Base-by-base conservation (phyloP, 2,329 filamentous ascomycete species). In the Annulohypoxylon truncatum region DNA sequence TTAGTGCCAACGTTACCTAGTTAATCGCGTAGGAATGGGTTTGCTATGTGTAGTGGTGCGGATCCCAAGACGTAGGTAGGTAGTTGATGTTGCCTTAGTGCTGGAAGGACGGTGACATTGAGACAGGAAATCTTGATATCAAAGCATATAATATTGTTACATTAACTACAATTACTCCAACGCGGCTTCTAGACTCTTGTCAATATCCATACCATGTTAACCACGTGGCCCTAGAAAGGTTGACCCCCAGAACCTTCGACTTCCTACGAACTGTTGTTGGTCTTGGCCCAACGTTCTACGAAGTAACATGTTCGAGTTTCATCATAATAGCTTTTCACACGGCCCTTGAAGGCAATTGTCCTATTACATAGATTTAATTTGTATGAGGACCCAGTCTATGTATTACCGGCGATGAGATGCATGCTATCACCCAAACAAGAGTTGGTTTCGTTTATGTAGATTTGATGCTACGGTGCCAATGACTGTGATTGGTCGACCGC, bases 381-480 rank as follows among this genome's bases (percentile, higher is more conserved):
- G 1, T 20, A 20, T 18, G 18, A 15, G 26, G 15, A 29, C 26
- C 35, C 35, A 42, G 33, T 22, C 50, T 52, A 52, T 38, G 33
- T 42, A 42, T 28, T 26, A 54, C 24, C n/a, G 8, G 12, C 13
- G 33, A 54, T 54, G 24, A 15, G 12, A 40, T 54, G 15, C 33
- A 54, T 54, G 22, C 8, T 29, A 22, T 42, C 24, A 29, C 35
- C 24, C 35, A 40, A 40, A 54, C n/a, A 15, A n/a, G n/a, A 18
- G 24, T 18, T 31, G 26, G 18, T 33, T 33, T 46, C 38, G 38
- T 59, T 35, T 29, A 35, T 26, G 18, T 35, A 57, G 35, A 40
- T 60, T 52, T 38, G 12, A 58, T 65, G 20, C 29, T 31, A 65
- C 52, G 18, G 26, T 58, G 40, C 28, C 20, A 58, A 22, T 33